phyloP scores from a whole-genome alignment of 1,284 basidiomycete genomes.

The Malassezia slooffiae region DNA sequence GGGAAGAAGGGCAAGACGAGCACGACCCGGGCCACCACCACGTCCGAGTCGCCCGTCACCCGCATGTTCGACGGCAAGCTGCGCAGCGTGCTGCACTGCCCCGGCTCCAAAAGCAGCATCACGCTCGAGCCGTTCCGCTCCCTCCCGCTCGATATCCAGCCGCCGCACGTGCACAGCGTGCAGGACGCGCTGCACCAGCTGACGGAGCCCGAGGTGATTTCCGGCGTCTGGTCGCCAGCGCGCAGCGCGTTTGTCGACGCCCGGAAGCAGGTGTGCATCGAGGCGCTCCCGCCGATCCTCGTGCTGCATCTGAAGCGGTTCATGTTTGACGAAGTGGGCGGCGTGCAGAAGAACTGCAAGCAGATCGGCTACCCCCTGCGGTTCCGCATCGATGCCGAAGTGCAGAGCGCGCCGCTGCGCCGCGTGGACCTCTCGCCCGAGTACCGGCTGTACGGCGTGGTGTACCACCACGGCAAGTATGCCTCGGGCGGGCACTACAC shows the following conservation, averaged over 20 bases:
- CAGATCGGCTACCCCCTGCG: constrained; percentile 67
- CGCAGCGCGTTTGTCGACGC: constrained; percentile 57
- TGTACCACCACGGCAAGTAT: constrained; percentile 86
- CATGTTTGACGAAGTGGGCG: constrained; percentile 71
- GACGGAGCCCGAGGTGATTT: constrained; percentile 69
- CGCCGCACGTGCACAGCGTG: constrained; percentile 64
- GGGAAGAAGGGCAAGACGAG: constrained; percentile 76
- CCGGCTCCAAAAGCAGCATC: constrained; percentile 71
- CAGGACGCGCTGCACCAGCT: constrained; percentile 72
- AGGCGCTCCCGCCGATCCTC: constrained; percentile 71
- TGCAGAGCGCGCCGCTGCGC: constrained; percentile 25
- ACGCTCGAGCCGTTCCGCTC: constrained; percentile 87
- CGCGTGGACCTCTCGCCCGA: constrained; percentile 50
- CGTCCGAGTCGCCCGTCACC: constrained; percentile 74
- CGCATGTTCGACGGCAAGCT: constrained; percentile 87
- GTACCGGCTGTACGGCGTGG: constrained; percentile 78
- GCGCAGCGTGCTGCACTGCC: constrained; percentile 70
- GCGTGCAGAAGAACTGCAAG: constrained; percentile 75
- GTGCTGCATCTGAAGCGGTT: constrained; percentile 89
- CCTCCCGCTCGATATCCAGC: constrained; percentile 69
- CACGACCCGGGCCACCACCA: constrained; percentile 69
- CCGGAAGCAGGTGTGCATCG: constrained; percentile 75
- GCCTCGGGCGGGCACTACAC: constrained; percentile 94
- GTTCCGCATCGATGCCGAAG: constrained; percentile 56
- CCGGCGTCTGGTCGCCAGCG: constrained; percentile 53